Percentiles rank a stretch among this genome's conserved stretches.
phyloP scores from a whole-genome alignment of 2,329 filamentous ascomycete species.

The Aspergillus floridensis region DNA sequence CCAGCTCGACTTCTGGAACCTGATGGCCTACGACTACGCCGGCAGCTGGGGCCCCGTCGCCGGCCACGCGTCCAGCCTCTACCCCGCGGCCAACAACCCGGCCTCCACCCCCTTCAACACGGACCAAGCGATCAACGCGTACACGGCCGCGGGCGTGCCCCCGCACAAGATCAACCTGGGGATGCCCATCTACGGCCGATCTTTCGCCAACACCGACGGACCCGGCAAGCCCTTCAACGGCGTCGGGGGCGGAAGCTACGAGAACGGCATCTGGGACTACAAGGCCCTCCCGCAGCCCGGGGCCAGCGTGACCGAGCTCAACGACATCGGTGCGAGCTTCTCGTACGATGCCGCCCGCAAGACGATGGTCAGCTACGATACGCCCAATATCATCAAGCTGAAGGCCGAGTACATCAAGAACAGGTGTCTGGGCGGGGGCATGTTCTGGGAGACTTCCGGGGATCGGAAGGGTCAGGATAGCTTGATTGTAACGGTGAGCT shows the following conservation, averaged over 20 bases:
- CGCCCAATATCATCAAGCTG: slow-evolving; percentile 59
- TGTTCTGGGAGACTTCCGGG: slow-evolving; percentile 93
- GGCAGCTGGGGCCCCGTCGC: slow-evolving; percentile 73
- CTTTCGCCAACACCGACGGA: slow-evolving; percentile 76
- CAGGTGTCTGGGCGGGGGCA: slow-evolving; percentile 74
- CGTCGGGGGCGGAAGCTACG: slow-evolving; percentile 77
- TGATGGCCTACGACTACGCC: slow-evolving; percentile 83
- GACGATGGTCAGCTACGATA: slow-evolving; percentile 75
- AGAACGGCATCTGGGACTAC: slow-evolving; percentile 82
- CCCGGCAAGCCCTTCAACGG: slow-evolving; percentile 68
- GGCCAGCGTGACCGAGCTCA: slow-evolving; percentile 60
- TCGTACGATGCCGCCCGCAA: slow-evolving; percentile 63
- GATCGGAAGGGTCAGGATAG: slow-evolving; percentile 66
- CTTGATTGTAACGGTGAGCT: slow-evolving; percentile 58
- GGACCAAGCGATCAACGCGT: slow-evolving; percentile 66
- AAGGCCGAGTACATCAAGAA: slow-evolving; percentile 72
- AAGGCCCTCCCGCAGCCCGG: slow-evolving; percentile 74
- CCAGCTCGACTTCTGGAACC: slow-evolving; percentile 53
- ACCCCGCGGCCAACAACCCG: slow-evolving; percentile 56
- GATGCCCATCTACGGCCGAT: slow-evolving; percentile 88
- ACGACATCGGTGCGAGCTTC: slow-evolving; percentile 65
- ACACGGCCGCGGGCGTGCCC: slow-evolving; percentile 63
- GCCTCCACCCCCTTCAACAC: slow-evolving; percentile 75
- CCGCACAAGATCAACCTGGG: slow-evolving; percentile 77
- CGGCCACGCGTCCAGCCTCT: slow-evolving; percentile 81